Evolutionary conservation across 2,329 filamentous ascomycete genomes (phyloP), one percentile per base, ranked within the genome.

Genomic region (Botrytis porri): DNA sequence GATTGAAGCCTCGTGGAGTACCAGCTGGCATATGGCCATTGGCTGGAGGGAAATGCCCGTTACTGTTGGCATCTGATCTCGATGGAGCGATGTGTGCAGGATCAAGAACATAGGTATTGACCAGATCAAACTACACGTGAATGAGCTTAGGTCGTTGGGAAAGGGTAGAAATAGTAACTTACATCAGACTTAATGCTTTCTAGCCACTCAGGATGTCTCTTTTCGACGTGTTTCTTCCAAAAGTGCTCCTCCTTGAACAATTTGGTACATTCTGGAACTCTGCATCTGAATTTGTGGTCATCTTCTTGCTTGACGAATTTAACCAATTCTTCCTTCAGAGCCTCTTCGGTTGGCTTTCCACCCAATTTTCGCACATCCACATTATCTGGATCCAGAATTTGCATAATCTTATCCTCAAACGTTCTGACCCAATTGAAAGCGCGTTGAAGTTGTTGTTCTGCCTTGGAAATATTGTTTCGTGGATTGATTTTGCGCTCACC

Each of bases 401-500:
- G 95, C 81, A 93, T 86, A 69, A 99, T 88, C 84, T 99, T 99
- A 80, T 99, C 96, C 81, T 99, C 96, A 79, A 97, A 99, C 0
- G 96, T 98, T 85, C 93, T 97, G 74, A 99, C 97, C 96, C 97
- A 99, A 80, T 98, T 99, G 84, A 94, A 98, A 0, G 96, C 96
- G 73, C 95, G 92, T 79, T 97, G 93, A 22, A 98, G 88, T 81
- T 98, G 96, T 81, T 97, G 94, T 79, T 97, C 94, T 7, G 90
- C 90, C 84, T 97, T 97, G 69, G 87, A 90, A 37, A 87, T 87
- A 74, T 88, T 90, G 62, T 75, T 78, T 48, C 80, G 77, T 5
- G 45, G 64, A 72, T 89, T 88, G 75, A 91, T 90, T 79, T 93
- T 94, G 79, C 92, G 92, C 74, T 96, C 93, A 9, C 88, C 88